Conservation (phyloP, 176 grass and related monocot species). For the Pharus latifolius region DNA sequence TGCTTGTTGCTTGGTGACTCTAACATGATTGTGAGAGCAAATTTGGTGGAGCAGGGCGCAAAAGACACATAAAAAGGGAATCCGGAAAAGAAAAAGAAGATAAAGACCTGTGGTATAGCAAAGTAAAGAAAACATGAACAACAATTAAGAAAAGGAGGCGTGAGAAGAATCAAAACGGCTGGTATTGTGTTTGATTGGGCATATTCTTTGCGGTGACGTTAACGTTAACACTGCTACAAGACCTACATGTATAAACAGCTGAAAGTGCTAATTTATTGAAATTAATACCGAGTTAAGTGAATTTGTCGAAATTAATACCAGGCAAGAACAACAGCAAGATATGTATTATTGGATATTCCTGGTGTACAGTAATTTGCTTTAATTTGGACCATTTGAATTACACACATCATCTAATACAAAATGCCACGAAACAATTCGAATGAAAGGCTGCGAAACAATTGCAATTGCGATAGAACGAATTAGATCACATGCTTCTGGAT, state of each 20-base stretch:
- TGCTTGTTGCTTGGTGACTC: background rate
- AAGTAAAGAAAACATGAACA: too few species aligned
- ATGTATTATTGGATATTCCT: background rate
- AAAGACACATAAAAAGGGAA: background rate
- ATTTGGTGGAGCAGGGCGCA: background rate
- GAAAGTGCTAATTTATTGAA: background rate
- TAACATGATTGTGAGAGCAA: background rate
- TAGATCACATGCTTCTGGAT: constrained; percentile 14
- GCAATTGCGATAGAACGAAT: too few species aligned
- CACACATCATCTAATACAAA: too few species aligned
- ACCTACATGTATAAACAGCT: constrained; percentile 2
- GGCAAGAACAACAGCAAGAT: too few species aligned
- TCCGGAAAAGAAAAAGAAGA: background rate
- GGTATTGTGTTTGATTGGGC: background rate
- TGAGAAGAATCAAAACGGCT: background rate
- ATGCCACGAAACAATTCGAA: too few species aligned
- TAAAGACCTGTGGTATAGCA: too few species aligned
- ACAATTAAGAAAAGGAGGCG: background rate
- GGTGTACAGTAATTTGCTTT: too few species aligned
- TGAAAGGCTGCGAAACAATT: too few species aligned
- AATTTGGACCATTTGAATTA: too few species aligned
- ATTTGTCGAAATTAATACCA: background rate
- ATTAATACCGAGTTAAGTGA: background rate
- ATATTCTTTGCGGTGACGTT: constrained; percentile 29
- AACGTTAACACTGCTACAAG: background rate